Percentiles rank a stretch among this genome's conserved stretches.
These are phyloP conservation scores for Eustoma russellianum DNA, from an alignment of 257 asterid species.

Conservation along the genomic window DNA sequence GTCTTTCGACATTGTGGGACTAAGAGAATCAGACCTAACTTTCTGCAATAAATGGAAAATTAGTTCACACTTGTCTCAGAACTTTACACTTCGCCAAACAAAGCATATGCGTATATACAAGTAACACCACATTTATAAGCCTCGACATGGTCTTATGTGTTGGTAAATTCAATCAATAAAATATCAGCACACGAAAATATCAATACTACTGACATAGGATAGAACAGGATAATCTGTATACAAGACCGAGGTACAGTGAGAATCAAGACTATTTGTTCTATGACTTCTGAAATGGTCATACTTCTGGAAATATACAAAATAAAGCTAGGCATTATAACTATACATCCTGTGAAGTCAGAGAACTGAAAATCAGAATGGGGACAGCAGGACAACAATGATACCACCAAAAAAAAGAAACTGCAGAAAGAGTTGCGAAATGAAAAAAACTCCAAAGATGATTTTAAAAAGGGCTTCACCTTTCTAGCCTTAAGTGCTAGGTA, in stretches of 20 bases:
- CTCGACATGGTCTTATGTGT: not conserved
- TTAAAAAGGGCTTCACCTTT: constrained; percentile 45
- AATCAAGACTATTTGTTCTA: no score
- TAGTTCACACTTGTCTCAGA: not conserved
- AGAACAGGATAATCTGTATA: no score
- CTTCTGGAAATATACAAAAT: not conserved
- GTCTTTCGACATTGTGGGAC: constrained; percentile 28
- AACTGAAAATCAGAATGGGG: not conserved
- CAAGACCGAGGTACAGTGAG: no score
- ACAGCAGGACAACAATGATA: not conserved
- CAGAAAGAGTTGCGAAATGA: not conserved
- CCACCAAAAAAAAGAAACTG: constrained; percentile 1
- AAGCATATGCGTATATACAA: no score
- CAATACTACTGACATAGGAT: no score
- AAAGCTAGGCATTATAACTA: not conserved
- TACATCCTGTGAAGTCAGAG: not conserved
- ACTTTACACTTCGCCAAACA: no score
- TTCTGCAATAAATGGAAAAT: constrained; percentile 15
- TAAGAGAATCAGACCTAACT: constrained; percentile 23
- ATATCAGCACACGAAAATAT: no score
- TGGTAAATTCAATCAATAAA: no score
- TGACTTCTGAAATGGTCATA: no score
- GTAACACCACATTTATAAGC: no score
- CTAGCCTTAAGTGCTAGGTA: constrained; percentile 86
- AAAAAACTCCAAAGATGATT: constrained; percentile 3